Conservation (phyloP, 192 early-diverging fungal genomes). For the Phlyctochytrium arcticum region DNA sequence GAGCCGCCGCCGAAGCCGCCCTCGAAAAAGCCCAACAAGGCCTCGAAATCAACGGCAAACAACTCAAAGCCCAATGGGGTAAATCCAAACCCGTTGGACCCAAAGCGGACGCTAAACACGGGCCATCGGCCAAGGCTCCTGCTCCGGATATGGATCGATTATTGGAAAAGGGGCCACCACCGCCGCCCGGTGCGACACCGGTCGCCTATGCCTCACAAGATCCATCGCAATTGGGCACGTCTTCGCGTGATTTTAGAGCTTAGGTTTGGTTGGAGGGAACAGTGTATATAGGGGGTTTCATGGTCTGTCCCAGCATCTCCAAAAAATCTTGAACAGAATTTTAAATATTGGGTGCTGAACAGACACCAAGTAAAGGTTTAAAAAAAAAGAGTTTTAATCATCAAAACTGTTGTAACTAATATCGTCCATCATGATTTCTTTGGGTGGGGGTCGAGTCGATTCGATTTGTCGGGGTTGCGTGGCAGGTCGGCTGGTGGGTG, state of each 20-base stretch:
- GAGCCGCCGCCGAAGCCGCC: slow-evolving; percentile 81
- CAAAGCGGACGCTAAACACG: slow-evolving; percentile 5
- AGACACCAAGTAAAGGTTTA: too few species aligned
- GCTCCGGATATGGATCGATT: slow-evolving; percentile 30
- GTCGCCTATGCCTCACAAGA: slow-evolving; percentile 30
- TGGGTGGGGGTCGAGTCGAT: too few species aligned
- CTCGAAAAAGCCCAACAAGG: slow-evolving; percentile 65
- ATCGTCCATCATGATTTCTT: too few species aligned
- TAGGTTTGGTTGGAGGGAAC: not conserved
- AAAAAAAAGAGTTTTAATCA: too few species aligned
- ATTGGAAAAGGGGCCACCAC: slow-evolving; percentile 21
- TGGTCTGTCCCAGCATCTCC: too few species aligned
- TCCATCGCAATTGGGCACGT: slow-evolving; percentile 25
- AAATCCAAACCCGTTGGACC: slow-evolving; percentile 31
- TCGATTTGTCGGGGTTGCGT: too few species aligned
- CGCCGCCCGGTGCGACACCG: slow-evolving; percentile 25
- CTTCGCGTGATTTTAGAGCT: slow-evolving; percentile 18
- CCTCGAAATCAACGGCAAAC: slow-evolving; percentile 65
- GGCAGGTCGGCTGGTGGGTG: too few species aligned
- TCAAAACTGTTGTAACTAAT: too few species aligned
- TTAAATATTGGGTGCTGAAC: too few species aligned
- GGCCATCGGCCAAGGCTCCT: too few species aligned
- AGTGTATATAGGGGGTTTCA: too few species aligned
- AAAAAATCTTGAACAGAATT: too few species aligned
- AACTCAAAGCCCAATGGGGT: slow-evolving; percentile 82